Percentiles rank a stretch among this genome's conserved stretches.
phyloP scores from a whole-genome alignment of 352 stramenopile species.

The Phytophthora niederhauseri region DNA sequence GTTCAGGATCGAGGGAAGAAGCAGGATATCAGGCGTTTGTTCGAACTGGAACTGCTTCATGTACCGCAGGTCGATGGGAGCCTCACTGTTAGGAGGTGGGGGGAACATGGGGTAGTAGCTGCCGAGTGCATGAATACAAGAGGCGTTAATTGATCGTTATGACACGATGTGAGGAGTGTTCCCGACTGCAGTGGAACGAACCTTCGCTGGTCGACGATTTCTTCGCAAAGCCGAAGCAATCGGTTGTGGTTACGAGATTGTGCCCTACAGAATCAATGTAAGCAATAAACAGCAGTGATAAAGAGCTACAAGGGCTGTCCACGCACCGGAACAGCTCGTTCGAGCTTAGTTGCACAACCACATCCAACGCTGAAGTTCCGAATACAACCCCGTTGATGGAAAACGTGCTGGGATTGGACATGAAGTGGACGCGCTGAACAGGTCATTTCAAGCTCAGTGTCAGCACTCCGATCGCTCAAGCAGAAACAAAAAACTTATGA shows the following conservation, averaged over 20 bases:
- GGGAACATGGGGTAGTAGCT: slow-evolving; percentile 87
- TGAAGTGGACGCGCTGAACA: slow-evolving; percentile 91
- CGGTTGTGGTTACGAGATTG: slow-evolving; percentile 70
- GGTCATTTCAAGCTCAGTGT: slow-evolving; percentile 5
- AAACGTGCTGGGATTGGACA: slow-evolving; percentile 96
- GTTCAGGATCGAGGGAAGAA: slow-evolving; percentile 95
- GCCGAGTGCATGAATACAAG: not conserved
- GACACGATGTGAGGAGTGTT: not conserved
- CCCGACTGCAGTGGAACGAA: slow-evolving; percentile 19
- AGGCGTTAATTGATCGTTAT: slow-evolving; percentile 3
- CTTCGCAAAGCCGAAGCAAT: slow-evolving; percentile 74
- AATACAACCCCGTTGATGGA: slow-evolving; percentile 95
- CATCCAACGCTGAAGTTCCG: slow-evolving; percentile 93
- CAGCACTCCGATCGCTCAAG: not conserved
- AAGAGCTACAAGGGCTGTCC: not conserved
- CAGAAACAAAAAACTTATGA: slow-evolving; percentile 3
- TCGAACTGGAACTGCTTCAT: slow-evolving; percentile 93
- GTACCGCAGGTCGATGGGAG: slow-evolving; percentile 93
- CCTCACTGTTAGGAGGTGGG: slow-evolving; percentile 60
- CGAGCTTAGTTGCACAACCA: slow-evolving; percentile 87
- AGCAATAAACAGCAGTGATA: not conserved
- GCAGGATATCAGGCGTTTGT: slow-evolving; percentile 93
- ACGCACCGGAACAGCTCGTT: slow-evolving; percentile 73
- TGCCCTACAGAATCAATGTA: slow-evolving; percentile 27
- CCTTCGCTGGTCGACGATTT: slow-evolving; percentile 85